Evolutionary conservation across 2,329 filamentous ascomycete species (phyloP).

Genomic region (Diaporthe australafricana): DNA sequence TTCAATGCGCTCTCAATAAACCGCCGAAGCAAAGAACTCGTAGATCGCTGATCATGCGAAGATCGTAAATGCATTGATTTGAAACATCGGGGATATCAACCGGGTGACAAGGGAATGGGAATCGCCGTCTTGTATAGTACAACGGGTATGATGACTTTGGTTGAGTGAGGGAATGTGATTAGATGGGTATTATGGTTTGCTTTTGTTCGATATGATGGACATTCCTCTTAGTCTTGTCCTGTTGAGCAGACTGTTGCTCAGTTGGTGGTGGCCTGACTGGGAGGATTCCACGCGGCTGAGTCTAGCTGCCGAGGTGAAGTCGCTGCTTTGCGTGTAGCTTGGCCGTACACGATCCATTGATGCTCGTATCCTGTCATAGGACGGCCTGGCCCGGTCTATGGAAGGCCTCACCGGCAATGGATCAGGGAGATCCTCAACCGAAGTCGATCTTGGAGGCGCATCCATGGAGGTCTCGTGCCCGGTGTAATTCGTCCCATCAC

Average conservation of each 20-base stretch:
- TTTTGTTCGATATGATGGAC: conserved; percentile 45
- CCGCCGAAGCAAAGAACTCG: conserved; percentile 28
- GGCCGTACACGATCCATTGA: conserved; percentile 88
- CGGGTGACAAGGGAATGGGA: conserved; percentile 21
- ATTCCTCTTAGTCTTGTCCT: conserved; percentile 43
- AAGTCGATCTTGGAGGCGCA: conserved; percentile 44
- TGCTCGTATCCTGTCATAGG: conserved; percentile 86
- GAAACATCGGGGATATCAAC: conserved; percentile 36
- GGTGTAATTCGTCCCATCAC: conserved; percentile 93
- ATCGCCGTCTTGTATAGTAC: conserved; percentile 34
- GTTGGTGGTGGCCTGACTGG: conserved; percentile 55
- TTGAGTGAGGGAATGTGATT: conserved; percentile 12
- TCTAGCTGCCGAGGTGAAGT: conserved; percentile 91
- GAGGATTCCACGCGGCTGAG: conserved; percentile 85
- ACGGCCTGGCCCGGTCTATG: conserved; percentile 78
- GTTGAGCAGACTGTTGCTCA: conserved; percentile 37
- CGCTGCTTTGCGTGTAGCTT: conserved; percentile 87
- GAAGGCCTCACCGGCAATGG: conserved; percentile 60
- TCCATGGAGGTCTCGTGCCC: conserved; percentile 72
- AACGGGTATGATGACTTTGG: conserved; percentile 12
- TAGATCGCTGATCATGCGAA: conserved; percentile 35
- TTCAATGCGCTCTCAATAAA: conserved; percentile 16
- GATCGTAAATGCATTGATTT: conserved; percentile 36
- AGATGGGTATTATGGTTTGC: conserved; percentile 38
- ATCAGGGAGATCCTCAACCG: conserved; percentile 40